Evolutionary conservation across 2,329 filamentous ascomycete genomes (phyloP).

Genomic region (Trichoderma gracile): DNA sequence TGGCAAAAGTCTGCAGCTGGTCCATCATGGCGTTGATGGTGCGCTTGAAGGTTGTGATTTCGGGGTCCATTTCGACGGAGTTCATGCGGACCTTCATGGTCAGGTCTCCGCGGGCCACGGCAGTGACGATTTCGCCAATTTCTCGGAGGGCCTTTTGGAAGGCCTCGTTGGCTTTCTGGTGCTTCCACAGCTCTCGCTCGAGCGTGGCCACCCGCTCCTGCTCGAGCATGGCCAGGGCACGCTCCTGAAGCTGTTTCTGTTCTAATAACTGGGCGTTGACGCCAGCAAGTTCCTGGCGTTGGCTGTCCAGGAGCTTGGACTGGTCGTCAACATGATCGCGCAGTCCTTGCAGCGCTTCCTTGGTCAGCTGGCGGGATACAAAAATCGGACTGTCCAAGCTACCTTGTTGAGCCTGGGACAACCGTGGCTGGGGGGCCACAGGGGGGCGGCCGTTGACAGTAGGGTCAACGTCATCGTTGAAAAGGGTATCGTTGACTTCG

Average conservation of each 20-base stretch:
- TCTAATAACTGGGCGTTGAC: constrained; percentile 83
- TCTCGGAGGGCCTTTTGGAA: constrained; percentile 97
- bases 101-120: constrained; percentile 90
- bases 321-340: constrained; percentile 92
- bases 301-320: constrained; percentile 85
- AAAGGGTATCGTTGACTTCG: constrained; percentile 67
- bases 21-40: constrained; percentile 99
- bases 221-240: constrained; percentile 79
- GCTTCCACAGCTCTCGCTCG: constrained; percentile 92
- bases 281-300: constrained; percentile 80
- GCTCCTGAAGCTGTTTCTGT: constrained; percentile 82
- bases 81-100: constrained; percentile 98
- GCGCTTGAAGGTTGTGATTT: constrained; percentile 96
- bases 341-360: constrained; percentile 81
- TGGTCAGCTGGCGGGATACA: constrained; percentile 60
- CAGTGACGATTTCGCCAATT: constrained; percentile 96
- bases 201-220: constrained; percentile 84
- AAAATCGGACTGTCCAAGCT: constrained; percentile 42
- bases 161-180: constrained; percentile 96
- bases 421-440: constrained; percentile 44
- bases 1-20: constrained; percentile 93
- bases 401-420: constrained; percentile 47
- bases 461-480: constrained; percentile 57
- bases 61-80: constrained; percentile 93
- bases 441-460: constrained; percentile 45